Percentiles rank a stretch among this genome's conserved stretches.
Evolutionary conservation across 805 yeast species (phyloP).

Genomic region (Naumovozyma baii): DNA sequence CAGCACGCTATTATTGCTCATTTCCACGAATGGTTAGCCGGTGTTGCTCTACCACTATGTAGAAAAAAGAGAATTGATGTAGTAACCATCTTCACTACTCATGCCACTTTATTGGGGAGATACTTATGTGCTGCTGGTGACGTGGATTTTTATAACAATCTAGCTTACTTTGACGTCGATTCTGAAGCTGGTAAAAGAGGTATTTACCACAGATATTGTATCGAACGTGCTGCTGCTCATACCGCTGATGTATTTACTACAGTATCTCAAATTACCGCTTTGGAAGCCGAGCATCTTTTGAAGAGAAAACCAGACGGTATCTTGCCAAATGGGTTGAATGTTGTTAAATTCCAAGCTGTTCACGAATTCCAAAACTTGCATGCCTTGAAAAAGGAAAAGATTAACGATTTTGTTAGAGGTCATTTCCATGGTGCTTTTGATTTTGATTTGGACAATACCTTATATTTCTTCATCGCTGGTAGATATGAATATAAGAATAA

Average conservation of each 20-base stretch:
- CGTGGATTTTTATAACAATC: slow-evolving; percentile 88
- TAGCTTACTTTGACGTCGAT: slow-evolving; percentile 85
- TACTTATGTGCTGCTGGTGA: slow-evolving; percentile 95
- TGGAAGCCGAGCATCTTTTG: slow-evolving; percentile 82
- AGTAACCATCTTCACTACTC: slow-evolving; percentile 93
- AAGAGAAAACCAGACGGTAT: slow-evolving; percentile 98
- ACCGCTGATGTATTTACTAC: slow-evolving; percentile 95
- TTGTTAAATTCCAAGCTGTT: slow-evolving; percentile 91
- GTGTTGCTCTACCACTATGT: slow-evolving; percentile 88
- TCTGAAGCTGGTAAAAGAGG: slow-evolving; percentile 98
- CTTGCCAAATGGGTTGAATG: slow-evolving; percentile 91
- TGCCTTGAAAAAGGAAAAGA: slow-evolving; percentile 82
- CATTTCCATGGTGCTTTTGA: slow-evolving; percentile 96
- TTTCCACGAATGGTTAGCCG: slow-evolving; percentile 97
- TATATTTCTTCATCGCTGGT: slow-evolving; percentile 94
- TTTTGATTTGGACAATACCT: slow-evolving; percentile 85
- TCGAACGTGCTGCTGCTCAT: slow-evolving; percentile 96
- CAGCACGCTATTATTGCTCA: slow-evolving; percentile 87
- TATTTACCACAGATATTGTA: slow-evolving; percentile 91
- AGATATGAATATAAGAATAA: slow-evolving; percentile 93
- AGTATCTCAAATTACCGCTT: slow-evolving; percentile 95
- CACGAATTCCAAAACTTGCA: slow-evolving; percentile 97
- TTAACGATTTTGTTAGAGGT: slow-evolving; percentile 90
- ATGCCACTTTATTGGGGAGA: slow-evolving; percentile 90
- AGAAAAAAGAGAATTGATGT: slow-evolving; percentile 86